Evolutionary conservation across 148 eudicot genomes (phyloP).

Genomic region (Vaccinium corymbosum): DNA sequence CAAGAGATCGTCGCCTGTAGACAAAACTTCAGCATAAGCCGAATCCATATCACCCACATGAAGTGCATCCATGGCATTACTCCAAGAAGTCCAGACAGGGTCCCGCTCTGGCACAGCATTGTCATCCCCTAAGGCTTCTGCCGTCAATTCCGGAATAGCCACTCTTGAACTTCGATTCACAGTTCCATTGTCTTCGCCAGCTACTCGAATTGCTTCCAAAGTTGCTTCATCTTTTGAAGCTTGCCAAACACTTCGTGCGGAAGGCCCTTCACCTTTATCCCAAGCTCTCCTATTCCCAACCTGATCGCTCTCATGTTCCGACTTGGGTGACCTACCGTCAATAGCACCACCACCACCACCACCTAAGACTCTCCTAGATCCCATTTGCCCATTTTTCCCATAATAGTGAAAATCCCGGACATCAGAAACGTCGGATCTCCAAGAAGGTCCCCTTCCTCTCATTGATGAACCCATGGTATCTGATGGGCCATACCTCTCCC

Average conservation of each 20-base stretch:
- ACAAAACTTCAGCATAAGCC: slow-evolving; percentile 84
- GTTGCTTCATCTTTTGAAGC: slow-evolving; percentile 99
- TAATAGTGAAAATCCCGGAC: slow-evolving; percentile 58
- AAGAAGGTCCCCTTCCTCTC: slow-evolving; percentile 55
- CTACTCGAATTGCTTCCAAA: slow-evolving; percentile 83
- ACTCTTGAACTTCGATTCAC: slow-evolving; percentile 49
- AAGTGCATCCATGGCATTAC: slow-evolving; percentile 93
- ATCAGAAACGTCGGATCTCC: slow-evolving; percentile 68
- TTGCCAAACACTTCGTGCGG: slow-evolving; percentile 99
- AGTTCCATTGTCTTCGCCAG: slow-evolving; percentile 81
- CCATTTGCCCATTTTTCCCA: slow-evolving; percentile 58
- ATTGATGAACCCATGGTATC: slow-evolving; percentile 41
- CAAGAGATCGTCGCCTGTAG: slow-evolving; percentile 78
- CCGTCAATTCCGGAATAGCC: slow-evolving; percentile 66
- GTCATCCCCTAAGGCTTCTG: slow-evolving; percentile 69
- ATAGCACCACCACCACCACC: slow-evolving; percentile 48
- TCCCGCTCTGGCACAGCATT: slow-evolving; percentile 58
- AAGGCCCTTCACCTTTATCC: slow-evolving; percentile 96
- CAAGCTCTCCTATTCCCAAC: slow-evolving; percentile 63
- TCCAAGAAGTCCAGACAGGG: slow-evolving; percentile 89
- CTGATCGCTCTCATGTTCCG: slow-evolving; percentile 67
- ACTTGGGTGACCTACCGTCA: slow-evolving; percentile 63
- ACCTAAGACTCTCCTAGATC: slow-evolving; percentile 54
- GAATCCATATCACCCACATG: slow-evolving; percentile 80
- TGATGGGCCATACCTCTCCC: slow-evolving; percentile 54